Evolutionary conservation across 805 yeast species (phyloP).

Genomic region (Candida berthetii): DNA sequence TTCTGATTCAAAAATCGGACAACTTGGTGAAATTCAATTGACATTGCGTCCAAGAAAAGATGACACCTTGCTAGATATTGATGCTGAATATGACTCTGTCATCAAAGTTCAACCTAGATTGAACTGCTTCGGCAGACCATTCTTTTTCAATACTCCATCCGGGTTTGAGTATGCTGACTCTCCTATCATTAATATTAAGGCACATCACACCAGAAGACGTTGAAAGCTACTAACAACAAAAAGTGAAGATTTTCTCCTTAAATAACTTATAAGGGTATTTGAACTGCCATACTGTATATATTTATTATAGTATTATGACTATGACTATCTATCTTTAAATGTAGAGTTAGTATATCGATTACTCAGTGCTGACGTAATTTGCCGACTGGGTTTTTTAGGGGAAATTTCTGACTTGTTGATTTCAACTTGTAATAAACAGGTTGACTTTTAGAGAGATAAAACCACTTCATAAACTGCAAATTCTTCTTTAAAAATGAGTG

Average conservation of each 20-base stretch:
- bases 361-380: background rate
- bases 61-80: constrained; percentile 3
- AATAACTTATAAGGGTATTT: too few species aligned
- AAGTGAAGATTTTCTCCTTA: too few species aligned
- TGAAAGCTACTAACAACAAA: too few species aligned
- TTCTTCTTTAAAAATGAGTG: constrained; percentile 3
- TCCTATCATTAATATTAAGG: constrained; percentile 10
- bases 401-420: background rate
- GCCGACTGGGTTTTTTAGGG: background rate
- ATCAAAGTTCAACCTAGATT: constrained; percentile 11
- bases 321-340: too few species aligned
- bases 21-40: constrained; percentile 11
- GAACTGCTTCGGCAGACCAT: constrained; percentile 2
- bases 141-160: constrained; percentile 8
- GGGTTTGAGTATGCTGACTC: constrained; percentile 6
- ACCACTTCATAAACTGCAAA: too few species aligned
- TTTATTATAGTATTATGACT: too few species aligned
- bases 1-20: constrained; percentile 3
- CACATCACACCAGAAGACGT: constrained; percentile 6
- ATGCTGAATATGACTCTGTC: constrained; percentile 3
- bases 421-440: background rate
- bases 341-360: too few species aligned
- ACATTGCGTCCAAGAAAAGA: constrained; percentile 10
- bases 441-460: background rate
- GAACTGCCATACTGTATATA: too few species aligned